Evolutionary conservation across 2,329 filamentous ascomycete species (phyloP), one percentile per base, ranked within the genome.

Genomic region (Botryotinia calthae): DNA sequence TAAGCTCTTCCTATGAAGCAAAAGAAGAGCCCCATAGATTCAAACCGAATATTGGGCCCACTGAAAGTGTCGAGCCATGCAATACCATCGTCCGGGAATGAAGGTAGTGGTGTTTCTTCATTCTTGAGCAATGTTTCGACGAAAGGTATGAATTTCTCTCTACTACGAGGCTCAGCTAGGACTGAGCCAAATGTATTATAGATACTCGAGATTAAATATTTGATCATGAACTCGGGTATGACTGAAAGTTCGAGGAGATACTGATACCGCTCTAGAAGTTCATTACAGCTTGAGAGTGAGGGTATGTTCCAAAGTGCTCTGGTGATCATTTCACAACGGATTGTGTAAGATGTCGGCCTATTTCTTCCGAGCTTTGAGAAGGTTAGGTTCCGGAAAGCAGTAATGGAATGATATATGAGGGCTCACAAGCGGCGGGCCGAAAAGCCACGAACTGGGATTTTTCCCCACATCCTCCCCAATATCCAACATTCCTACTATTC

Each of bases 61-160:
- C 70, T 77, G 61, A 79, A 80, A 9, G 76, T 79, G 28, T 79
- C 71, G 4, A 79, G 64, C 78, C 79, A 80, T 44, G 77, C 77
- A 3, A 76, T 51, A 5, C 76, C 76, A 75, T 80, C 76, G 58
- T 77, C 76, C 10, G 78, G 78, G 37, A 74, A 71, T 20, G 76
- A 70, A 12, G 75, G 75, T 37, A 79, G 63, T 28, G 77, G 76
- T 20, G 44, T 72, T 46, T 79, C 78, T 64, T 79, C 78, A 61
- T 78, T 80, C 25, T 76, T 74, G 58, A 79, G 71, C 1, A 76
- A 70, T 63, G 58, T 63, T 64, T 79, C 75, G 16, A 76, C 74
- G 46, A 79, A 73, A 5, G 64, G 58, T n/a, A 65, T 61, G 10
- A 79, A 71, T 16, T 70, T 73, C 48, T 78, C 76, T 16, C 68